Base-by-base conservation (phyloP, 805 yeast species). In the Barnettozyma salicaria region DNA sequence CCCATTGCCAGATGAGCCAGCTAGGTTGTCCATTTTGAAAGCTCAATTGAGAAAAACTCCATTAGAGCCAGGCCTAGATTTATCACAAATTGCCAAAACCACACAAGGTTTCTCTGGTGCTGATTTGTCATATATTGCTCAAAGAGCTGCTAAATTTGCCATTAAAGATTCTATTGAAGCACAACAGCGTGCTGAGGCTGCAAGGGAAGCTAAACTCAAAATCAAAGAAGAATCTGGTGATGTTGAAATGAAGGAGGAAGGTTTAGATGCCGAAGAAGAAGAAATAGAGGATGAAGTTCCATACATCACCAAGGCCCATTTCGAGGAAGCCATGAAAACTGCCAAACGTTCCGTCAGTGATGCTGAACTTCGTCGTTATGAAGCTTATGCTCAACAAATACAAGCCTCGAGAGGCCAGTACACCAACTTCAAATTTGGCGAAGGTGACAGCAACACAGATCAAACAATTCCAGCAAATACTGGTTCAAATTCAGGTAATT, bases 91-190 rank as follows among this genome's bases (percentile, higher is more conserved):
- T 61, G 94, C 98, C 42, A 84, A 81, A 66, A 80, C 85, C 47
- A 88, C 98, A n/a, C 78, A 82, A 53, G 99, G 99, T 18, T 92
- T 92, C 76, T 84, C 97, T 33, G 99, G 99, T 81, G 99, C 99
- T 38, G 99, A 92, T 72, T 77, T 92, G 67, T 78, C 85, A 27
- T 92, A 89, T 68, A 89, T 92, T 65, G 98, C 85, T 37, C 98
- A 92, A 73, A 87, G 99, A 68, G 80, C 98, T 36, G 99, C 98
- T 49, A 92, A 92, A 69, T 90, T 84, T 63, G 99, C 99, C 47
- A 92, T 92, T 59, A 92, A 94, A 67, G 98, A 92, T 56, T 82
- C 95, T 43, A 92, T 92, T 59, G 97, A 88, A 63, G 97, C 97
- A 20, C 72, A 75, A 27, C 70, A 55, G 49, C 54, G 64, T 54